Evolutionary conservation across 148 eudicot species (phyloP).

Genomic region (Nepenthes gracilis): DNA sequence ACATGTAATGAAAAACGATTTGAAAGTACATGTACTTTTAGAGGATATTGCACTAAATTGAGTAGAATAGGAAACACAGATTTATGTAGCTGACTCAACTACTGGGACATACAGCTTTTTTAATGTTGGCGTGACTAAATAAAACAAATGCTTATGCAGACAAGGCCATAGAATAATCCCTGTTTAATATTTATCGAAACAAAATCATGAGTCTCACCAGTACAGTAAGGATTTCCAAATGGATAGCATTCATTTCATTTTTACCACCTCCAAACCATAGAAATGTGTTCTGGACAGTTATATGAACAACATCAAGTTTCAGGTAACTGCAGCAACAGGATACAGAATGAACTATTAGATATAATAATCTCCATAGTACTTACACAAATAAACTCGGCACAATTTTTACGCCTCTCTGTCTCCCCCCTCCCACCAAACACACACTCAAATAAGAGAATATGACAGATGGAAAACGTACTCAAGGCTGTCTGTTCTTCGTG

Average conservation of each 20-base stretch:
- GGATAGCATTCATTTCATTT: constrained; percentile 66
- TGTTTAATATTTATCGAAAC: too few species aligned
- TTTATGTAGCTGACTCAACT: too few species aligned
- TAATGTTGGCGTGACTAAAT: too few species aligned
- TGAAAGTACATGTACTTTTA: too few species aligned
- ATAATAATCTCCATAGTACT: background rate
- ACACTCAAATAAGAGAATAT: background rate
- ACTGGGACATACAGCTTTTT: too few species aligned
- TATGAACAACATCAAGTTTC: constrained; percentile 91
- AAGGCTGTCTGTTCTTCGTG: constrained; percentile 68
- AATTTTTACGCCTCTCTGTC: background rate
- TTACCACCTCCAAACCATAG: constrained; percentile 70
- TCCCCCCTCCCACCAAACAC: background rate
- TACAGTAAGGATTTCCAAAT: constrained; percentile 60
- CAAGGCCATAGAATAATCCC: too few species aligned
- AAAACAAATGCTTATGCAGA: too few species aligned
- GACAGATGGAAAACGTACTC: constrained; percentile 42
- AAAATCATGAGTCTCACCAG: constrained; percentile 33
- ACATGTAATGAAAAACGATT: too few species aligned
- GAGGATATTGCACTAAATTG: too few species aligned
- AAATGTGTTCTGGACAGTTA: constrained; percentile 73
- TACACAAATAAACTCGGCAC: background rate
- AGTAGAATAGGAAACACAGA: too few species aligned
- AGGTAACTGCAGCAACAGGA: constrained; percentile 52
- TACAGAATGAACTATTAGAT: background rate